Conservation (phyloP, 345 rosid genomes). For the Euphorbia pulcherrima region DNA sequence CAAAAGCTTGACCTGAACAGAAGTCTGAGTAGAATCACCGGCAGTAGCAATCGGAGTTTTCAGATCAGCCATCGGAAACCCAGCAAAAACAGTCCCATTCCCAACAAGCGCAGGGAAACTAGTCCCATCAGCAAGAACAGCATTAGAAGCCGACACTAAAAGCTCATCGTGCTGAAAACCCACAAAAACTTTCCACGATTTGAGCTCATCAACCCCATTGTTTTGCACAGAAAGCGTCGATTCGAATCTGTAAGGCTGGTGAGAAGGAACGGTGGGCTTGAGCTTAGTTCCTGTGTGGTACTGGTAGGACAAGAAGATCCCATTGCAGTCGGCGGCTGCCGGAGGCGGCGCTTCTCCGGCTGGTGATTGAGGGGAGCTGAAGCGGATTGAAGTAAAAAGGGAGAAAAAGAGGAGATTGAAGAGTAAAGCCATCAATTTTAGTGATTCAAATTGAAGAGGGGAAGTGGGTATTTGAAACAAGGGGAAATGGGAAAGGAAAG, state of each 20-base stretch:
- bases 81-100: constrained; percentile 77
- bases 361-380: constrained; percentile 45
- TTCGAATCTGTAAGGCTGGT: constrained; percentile 84
- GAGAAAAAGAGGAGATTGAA: constrained; percentile 10
- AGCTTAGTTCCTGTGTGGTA: constrained; percentile 50
- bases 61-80: constrained; percentile 69
- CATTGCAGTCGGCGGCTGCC: constrained; percentile 57
- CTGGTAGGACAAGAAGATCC: constrained; percentile 60
- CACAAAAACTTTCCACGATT: constrained; percentile 74
- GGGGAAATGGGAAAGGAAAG: background rate
- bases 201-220: constrained; percentile 61
- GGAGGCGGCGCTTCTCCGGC: constrained; percentile 40
- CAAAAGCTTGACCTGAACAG: constrained; percentile 55
- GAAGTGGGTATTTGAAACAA: background rate
- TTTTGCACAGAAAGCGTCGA: constrained; percentile 68
- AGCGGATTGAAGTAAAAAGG: constrained; percentile 21
- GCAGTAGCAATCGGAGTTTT: constrained; percentile 91
- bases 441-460: too few species aligned
- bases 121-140: constrained; percentile 66
- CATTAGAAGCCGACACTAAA: constrained; percentile 70
- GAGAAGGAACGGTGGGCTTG: constrained; percentile 47
- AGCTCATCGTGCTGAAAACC: constrained; percentile 67
- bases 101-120: constrained; percentile 65
- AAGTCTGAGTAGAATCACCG: constrained; percentile 78
- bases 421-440: constrained; percentile 23